Percentiles rank a stretch among this genome's conserved stretches.
phyloP scores from a whole-genome alignment of 2,329 filamentous ascomycete genomes.

The Alternaria brassicae region DNA sequence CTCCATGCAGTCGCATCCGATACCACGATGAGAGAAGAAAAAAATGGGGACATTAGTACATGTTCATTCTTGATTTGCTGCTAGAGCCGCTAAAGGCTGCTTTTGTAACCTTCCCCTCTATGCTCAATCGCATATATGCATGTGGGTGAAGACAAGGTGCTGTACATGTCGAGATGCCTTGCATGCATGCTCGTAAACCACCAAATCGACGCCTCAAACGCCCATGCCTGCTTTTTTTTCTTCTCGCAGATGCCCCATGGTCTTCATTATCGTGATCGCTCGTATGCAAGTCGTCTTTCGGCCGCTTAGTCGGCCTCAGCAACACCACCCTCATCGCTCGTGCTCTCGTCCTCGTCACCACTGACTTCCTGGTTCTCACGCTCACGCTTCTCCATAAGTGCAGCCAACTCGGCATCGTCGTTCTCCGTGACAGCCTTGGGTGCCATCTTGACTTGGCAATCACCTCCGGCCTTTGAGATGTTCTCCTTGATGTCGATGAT shows the following conservation, averaged over 20 bases:
- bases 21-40: neutral
- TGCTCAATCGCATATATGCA: conserved; percentile 1
- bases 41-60: neutral
- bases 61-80: conserved; percentile 7
- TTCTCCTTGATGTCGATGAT: conserved; percentile 84
- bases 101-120: neutral
- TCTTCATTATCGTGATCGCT: conserved; percentile 24
- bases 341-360: conserved; percentile 94
- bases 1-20: neutral
- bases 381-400: conserved; percentile 98
- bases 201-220: conserved; percentile 34
- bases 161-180: conserved; percentile 28
- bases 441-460: conserved; percentile 93
- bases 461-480: conserved; percentile 80
- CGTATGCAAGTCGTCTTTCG: conserved; percentile 16
- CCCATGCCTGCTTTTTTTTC: conserved; percentile 41
- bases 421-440: conserved; percentile 99
- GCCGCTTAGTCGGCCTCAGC: conserved; percentile 45
- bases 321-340: conserved; percentile 82
- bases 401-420: conserved; percentile 95
- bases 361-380: conserved; percentile 97
- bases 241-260: conserved; percentile 20
- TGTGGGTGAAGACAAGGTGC: conserved; percentile 3
- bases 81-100: neutral
- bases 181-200: conserved; percentile 26